These are phyloP conservation scores for Drechslerella dactyloides DNA, from an alignment of 2,329 filamentous ascomycete species.

Conservation along the genomic window DNA sequence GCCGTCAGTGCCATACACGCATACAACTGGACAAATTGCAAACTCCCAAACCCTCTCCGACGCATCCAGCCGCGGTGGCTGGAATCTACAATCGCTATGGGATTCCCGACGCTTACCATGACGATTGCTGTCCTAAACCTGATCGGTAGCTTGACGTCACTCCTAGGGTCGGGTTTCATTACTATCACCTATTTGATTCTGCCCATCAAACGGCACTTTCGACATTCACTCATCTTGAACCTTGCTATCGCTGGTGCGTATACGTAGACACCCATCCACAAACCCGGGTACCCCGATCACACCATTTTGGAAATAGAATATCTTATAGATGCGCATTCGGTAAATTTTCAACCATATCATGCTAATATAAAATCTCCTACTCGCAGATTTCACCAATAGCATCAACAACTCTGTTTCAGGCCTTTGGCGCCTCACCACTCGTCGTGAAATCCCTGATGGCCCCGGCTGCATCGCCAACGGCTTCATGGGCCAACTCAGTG, in stretches of 20 bases:
- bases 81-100: conserved; percentile 1
- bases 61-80: conserved; percentile 5
- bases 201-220: conserved; percentile 48
- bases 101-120: conserved; percentile 30
- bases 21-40: too few species aligned
- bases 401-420: conserved; percentile 61
- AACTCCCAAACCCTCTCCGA: background rate
- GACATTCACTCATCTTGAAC: conserved; percentile 50
- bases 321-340: too few species aligned
- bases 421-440: conserved; percentile 56
- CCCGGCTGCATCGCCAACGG: conserved; percentile 60
- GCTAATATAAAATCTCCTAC: too few species aligned
- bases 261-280: background rate
- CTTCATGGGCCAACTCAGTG: conserved; percentile 61
- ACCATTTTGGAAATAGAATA: background rate
- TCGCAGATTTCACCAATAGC: conserved; percentile 59
- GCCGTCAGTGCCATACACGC: background rate
- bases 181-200: conserved; percentile 45
- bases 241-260: conserved; percentile 47
- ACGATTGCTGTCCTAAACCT: conserved; percentile 39
- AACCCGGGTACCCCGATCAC: background rate
- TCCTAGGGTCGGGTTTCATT: conserved; percentile 48
- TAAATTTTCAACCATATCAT: too few species aligned
- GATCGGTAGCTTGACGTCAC: conserved; percentile 46
- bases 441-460: conserved; percentile 55